These are phyloP conservation scores for Oleoguttula mirabilis DNA, from an alignment of 495 filamentous ascomycete species.

Conservation along the genomic window DNA sequence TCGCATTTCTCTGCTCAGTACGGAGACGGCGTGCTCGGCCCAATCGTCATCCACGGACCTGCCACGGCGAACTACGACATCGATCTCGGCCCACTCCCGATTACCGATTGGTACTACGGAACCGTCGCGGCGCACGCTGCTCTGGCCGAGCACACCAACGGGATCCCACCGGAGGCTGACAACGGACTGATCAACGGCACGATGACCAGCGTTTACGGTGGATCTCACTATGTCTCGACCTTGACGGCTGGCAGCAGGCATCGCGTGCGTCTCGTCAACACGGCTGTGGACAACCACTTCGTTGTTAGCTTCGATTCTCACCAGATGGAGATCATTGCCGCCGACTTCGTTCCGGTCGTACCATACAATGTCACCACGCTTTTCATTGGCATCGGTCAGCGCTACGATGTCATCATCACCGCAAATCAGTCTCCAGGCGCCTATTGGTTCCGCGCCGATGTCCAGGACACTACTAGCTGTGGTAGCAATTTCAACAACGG, in stretches of 20 bases:
- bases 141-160: conserved; percentile 8
- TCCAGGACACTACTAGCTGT: conserved; percentile 21
- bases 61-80: conserved; percentile 30
- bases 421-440: conserved; percentile 28
- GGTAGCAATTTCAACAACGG: conserved; percentile 11
- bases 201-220: conserved; percentile 23
- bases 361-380: conserved; percentile 21
- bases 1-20: conserved; percentile 29
- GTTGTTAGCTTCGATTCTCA: conserved; percentile 29
- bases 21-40: conserved; percentile 28
- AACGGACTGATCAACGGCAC: conserved; percentile 31
- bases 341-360: conserved; percentile 30
- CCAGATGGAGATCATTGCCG: conserved; percentile 26
- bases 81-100: conserved; percentile 25
- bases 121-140: conserved; percentile 15
- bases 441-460: conserved; percentile 30
- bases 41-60: conserved; percentile 30
- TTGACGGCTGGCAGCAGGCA: conserved; percentile 29
- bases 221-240: conserved; percentile 22
- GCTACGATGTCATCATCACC: conserved; percentile 31
- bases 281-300: conserved; percentile 25
- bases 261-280: conserved; percentile 30
- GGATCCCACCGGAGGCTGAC: conserved; percentile 22
- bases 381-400: conserved; percentile 28
- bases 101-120: conserved; percentile 30